Percentiles rank a stretch among this genome's conserved stretches.
Conservation (phyloP, 208 protist genomes). For the Leishmania braziliensis region DNA sequence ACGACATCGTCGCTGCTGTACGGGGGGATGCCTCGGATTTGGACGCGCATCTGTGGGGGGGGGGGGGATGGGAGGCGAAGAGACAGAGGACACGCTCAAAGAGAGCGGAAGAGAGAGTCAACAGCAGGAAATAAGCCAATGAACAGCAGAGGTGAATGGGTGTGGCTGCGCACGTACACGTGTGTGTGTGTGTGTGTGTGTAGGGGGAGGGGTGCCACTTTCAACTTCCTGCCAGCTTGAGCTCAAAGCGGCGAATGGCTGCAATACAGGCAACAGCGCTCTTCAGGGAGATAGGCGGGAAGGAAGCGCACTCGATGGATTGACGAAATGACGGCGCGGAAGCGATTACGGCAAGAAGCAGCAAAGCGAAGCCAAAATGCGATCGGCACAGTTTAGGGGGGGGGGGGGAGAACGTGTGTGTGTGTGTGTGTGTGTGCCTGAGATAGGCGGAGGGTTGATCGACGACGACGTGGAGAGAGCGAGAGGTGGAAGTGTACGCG, state of each 20-base stretch:
- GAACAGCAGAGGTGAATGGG: neutral
- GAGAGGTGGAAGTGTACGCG: too few species aligned
- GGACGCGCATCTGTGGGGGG: slow-evolving; percentile 22
- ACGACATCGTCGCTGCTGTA: slow-evolving; percentile 45
- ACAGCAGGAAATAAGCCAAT: neutral
- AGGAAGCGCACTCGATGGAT: neutral
- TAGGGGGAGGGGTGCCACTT: neutral
- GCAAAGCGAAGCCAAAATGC: neutral
- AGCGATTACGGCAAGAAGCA: neutral
- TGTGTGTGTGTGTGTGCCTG: neutral
- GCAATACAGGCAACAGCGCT: neutral
- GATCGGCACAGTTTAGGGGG: too few species aligned
- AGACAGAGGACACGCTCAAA: neutral
- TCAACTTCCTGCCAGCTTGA: neutral
- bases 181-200: neutral
- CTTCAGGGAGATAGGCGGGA: neutral
- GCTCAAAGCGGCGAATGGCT: neutral
- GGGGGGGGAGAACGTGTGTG: neutral
- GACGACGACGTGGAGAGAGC: too few species aligned
- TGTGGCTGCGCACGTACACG: neutral
- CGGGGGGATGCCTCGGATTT: slow-evolving; percentile 15
- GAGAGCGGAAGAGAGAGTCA: neutral
- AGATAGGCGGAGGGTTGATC: neutral
- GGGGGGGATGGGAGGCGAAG: neutral
- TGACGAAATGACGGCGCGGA: neutral